phyloP scores from a whole-genome alignment of 768 basidiomycete genomes.

The Podaxis sp. region DNA sequence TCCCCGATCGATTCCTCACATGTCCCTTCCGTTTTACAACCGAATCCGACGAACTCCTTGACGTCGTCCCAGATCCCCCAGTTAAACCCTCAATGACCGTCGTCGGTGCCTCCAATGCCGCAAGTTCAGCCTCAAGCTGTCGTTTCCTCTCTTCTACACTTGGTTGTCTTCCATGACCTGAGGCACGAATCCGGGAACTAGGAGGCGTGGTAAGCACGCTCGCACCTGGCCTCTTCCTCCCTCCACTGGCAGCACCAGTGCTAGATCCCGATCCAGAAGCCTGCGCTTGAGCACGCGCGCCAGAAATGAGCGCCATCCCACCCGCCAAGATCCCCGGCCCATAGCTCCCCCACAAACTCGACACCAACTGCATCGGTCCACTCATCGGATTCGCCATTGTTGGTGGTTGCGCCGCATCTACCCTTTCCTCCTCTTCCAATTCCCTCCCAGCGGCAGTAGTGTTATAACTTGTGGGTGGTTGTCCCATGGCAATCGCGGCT shows the following conservation, averaged over 20 bases:
- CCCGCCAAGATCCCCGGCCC: slow-evolving; percentile 71
- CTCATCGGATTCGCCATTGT: slow-evolving; percentile 51
- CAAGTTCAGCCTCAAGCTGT: slow-evolving; percentile 51
- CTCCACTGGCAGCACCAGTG: background rate
- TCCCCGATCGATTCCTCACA: slow-evolving; percentile 28
- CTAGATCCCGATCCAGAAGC: slow-evolving; percentile 1
- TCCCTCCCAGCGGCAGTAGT: background rate
- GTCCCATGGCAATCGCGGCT: slow-evolving; percentile 47
- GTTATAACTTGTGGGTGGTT: slow-evolving; percentile 26
- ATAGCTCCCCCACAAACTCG: slow-evolving; percentile 74
- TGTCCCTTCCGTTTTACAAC: slow-evolving; percentile 26
- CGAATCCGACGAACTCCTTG: slow-evolving; percentile 39
- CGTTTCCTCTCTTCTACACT: slow-evolving; percentile 43
- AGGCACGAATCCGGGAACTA: slow-evolving; percentile 20
- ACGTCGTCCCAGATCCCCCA: slow-evolving; percentile 14
- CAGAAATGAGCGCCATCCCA: slow-evolving; percentile 54
- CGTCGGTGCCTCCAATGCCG: background rate
- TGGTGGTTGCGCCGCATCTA: slow-evolving; percentile 31
- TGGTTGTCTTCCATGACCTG: slow-evolving; percentile 17
- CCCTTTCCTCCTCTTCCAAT: slow-evolving; percentile 7
- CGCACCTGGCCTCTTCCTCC: slow-evolving; percentile 16
- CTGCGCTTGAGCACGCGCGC: background rate
- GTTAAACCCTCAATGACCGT: background rate
- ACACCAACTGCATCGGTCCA: slow-evolving; percentile 64
- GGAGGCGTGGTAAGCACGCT: slow-evolving; percentile 24